Conservation (phyloP, 176 grass and related monocot genomes). For the Hsuehochloa calcarea region DNA sequence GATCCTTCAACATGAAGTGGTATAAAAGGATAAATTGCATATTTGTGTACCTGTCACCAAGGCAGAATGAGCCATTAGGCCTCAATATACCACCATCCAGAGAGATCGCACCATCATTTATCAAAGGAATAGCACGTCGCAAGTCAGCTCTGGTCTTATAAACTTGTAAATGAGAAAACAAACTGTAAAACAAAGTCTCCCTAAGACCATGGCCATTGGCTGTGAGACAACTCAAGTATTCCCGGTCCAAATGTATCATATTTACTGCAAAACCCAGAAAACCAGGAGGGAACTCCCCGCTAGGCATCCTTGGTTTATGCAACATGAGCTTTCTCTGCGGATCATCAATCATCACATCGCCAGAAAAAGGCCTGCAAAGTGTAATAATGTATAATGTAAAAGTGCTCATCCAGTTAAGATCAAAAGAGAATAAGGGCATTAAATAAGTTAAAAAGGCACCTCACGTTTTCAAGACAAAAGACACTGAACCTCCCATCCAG, state of each 20-base stretch:
- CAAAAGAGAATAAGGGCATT: slow-evolving; percentile 7
- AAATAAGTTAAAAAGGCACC: slow-evolving; percentile 35
- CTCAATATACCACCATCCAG: slow-evolving; percentile 80
- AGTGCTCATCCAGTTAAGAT: slow-evolving; percentile 12
- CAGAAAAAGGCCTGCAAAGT: slow-evolving; percentile 70
- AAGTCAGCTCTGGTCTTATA: slow-evolving; percentile 74
- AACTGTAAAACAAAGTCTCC: slow-evolving; percentile 83
- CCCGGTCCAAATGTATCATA: slow-evolving; percentile 71
- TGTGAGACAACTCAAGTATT: slow-evolving; percentile 64
- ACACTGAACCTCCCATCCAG: slow-evolving; percentile 65
- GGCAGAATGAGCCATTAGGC: slow-evolving; percentile 64
- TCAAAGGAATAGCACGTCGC: slow-evolving; percentile 53
- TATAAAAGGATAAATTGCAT: not conserved
- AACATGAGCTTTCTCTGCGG: slow-evolving; percentile 68
- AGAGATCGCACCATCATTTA: slow-evolving; percentile 84
- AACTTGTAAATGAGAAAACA: slow-evolving; percentile 89
- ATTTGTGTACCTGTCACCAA: slow-evolving; percentile 60
- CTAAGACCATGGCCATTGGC: slow-evolving; percentile 72
- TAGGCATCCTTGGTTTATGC: slow-evolving; percentile 69
- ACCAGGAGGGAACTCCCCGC: slow-evolving; percentile 54
- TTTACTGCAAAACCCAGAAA: slow-evolving; percentile 95
- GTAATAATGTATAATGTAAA: slow-evolving; percentile 16
- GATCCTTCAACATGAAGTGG: slow-evolving; percentile 1
- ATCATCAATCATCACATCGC: slow-evolving; percentile 58
- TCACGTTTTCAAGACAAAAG: slow-evolving; percentile 85